Conservation (phyloP, 2,329 filamentous ascomycete species). For the Zasmidium angulare region DNA sequence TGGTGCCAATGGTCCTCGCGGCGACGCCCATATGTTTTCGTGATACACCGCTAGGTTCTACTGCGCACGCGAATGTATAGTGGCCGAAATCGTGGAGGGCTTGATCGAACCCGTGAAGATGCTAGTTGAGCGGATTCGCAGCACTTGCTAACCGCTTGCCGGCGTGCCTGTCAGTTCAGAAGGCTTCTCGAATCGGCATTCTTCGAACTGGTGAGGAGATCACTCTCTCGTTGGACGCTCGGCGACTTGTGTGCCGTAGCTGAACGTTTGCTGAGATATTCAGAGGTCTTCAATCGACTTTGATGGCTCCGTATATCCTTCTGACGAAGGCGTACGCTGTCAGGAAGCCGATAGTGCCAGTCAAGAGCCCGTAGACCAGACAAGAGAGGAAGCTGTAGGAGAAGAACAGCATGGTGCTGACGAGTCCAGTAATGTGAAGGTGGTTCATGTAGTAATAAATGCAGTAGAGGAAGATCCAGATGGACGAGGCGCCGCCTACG, state of each 20-base stretch:
- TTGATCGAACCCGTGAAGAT: neutral
- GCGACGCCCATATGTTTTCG: neutral
- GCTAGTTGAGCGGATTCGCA: conserved; percentile 1
- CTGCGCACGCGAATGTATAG: neutral
- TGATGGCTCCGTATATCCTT: conserved; percentile 66
- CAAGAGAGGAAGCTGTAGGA: conserved; percentile 81
- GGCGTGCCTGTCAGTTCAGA: neutral
- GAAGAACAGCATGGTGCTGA: conserved; percentile 80
- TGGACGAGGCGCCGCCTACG: conserved; percentile 70
- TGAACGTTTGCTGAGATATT: too few species aligned
- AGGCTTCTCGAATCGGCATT: neutral
- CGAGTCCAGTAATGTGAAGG: conserved; percentile 76
- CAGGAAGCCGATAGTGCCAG: conserved; percentile 81
- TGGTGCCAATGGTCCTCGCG: too few species aligned
- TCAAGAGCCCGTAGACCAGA: conserved; percentile 75
- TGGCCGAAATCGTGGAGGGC: neutral
- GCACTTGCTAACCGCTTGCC: conserved; percentile 7
- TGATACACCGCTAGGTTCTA: neutral
- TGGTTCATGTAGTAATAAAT: conserved; percentile 81
- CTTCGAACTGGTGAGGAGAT: too few species aligned
- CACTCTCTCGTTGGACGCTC: neutral
- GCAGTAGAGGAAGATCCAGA: conserved; percentile 83
- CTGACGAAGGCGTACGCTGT: conserved; percentile 81
- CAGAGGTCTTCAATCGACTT: conserved; percentile 34
- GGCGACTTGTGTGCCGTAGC: neutral